Percentiles rank a stretch among this genome's conserved stretches.
phyloP scores from a whole-genome alignment of 2,329 filamentous ascomycete species.

The Colletotrichum gloeosporioides region DNA sequence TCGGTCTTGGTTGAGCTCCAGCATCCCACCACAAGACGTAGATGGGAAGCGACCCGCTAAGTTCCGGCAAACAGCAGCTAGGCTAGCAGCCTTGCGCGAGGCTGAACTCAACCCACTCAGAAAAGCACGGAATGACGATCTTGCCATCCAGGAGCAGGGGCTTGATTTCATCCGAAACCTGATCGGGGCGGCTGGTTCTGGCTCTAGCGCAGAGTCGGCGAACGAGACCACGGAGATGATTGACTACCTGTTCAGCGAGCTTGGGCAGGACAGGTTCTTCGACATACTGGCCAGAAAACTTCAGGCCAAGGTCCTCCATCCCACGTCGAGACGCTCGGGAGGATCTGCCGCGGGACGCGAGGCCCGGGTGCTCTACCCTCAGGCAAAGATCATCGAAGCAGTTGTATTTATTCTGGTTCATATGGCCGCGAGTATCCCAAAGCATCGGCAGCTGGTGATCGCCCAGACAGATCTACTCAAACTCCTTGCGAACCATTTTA shows the following conservation, averaged over 20 bases:
- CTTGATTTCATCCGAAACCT: slow-evolving; percentile 91
- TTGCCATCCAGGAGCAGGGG: slow-evolving; percentile 88
- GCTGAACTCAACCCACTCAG: slow-evolving; percentile 71
- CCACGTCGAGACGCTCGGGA: slow-evolving; percentile 50
- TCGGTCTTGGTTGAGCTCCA: slow-evolving; percentile 23
- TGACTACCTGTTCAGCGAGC: slow-evolving; percentile 77
- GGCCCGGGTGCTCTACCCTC: slow-evolving; percentile 59
- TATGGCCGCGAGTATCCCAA: slow-evolving; percentile 80
- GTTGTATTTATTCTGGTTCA: slow-evolving; percentile 87
- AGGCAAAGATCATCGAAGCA: slow-evolving; percentile 74
- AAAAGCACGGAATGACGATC: slow-evolving; percentile 76
- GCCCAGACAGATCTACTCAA: slow-evolving; percentile 78
- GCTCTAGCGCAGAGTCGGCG: slow-evolving; percentile 55
- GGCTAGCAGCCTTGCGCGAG: slow-evolving; percentile 61
- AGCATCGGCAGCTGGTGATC: slow-evolving; percentile 79
- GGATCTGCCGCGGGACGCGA: slow-evolving; percentile 34
- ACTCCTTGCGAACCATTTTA: slow-evolving; percentile 75
- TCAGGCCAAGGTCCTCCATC: slow-evolving; percentile 62
- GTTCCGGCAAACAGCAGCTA: slow-evolving; percentile 55
- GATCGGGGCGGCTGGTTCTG: slow-evolving; percentile 65
- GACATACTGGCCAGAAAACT: slow-evolving; percentile 82
- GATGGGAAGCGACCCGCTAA: slow-evolving; percentile 38
- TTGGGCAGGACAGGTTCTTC: slow-evolving; percentile 81
- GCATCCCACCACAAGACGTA: slow-evolving; percentile 16
- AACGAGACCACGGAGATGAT: slow-evolving; percentile 74